Percentiles rank a stretch among this genome's conserved stretches.
These are phyloP conservation scores for Flueggea neowawraea DNA, from an alignment of 441 rosid species.

Conservation along the genomic window DNA sequence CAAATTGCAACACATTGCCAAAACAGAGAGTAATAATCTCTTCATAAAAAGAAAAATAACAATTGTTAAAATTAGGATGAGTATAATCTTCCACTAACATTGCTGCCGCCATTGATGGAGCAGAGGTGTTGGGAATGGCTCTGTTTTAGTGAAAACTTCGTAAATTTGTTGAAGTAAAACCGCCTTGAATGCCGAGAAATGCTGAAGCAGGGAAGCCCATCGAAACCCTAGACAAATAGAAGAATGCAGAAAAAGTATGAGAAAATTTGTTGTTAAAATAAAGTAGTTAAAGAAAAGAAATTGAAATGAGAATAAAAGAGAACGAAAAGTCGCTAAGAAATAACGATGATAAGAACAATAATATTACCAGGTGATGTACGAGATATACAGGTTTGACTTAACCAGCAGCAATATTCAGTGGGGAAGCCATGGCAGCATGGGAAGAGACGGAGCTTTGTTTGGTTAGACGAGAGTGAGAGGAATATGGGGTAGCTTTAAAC, in stretches of 20 bases:
- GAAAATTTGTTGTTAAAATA: too few relatives aligned
- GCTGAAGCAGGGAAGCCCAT: slow-evolving; percentile 6
- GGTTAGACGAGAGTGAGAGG: too few relatives aligned
- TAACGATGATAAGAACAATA: too few relatives aligned
- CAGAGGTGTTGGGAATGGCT: slow-evolving; percentile 10
- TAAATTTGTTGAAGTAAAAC: background rate
- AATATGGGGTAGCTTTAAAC: too few relatives aligned
- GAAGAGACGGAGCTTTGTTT: too few relatives aligned
- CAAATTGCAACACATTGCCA: too few relatives aligned
- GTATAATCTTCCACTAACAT: slow-evolving; percentile 19
- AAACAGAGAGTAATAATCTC: too few relatives aligned
- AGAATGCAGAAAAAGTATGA: background rate
- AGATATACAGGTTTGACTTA: slow-evolving; percentile 13
- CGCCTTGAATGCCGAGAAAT: slow-evolving; percentile 14
- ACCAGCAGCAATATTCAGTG: too few relatives aligned
- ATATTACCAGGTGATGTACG: slow-evolving; percentile 12
- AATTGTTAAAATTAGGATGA: too few relatives aligned
- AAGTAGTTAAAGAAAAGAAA: background rate
- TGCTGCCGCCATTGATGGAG: slow-evolving; percentile 12
- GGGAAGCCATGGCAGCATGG: too few relatives aligned
- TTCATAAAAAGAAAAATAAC: too few relatives aligned
- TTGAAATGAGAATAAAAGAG: background rate
- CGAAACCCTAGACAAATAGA: slow-evolving; percentile 20
- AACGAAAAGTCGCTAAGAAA: background rate
- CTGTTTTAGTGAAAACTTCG: background rate